Base-by-base conservation (phyloP, 495 filamentous ascomycete species). In the Trichoderma virens region DNA sequence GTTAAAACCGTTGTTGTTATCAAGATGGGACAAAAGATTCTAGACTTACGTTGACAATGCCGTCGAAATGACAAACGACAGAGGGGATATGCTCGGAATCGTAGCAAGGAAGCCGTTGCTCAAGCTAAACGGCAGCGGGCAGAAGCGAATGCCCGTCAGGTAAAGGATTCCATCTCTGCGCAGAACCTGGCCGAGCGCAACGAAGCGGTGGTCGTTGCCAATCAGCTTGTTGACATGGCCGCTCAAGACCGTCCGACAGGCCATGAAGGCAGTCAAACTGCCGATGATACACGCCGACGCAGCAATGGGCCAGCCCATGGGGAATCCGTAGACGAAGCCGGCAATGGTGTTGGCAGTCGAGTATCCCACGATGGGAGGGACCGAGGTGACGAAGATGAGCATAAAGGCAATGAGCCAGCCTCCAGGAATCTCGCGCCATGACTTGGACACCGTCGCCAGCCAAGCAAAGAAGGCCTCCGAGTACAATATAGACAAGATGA, bases 51-150 rank as follows among this genome's bases (percentile, higher is more conserved):
- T 79, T 20, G 76, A 80, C 16, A 89, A 74, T 1, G 90, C 87
- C 7, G 94, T 98, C 0, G 95, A 93, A 41, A 89, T 69, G 34
- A 85, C 89, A 72, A 95, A 98, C 67, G 82, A 82, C 72, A 82
- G 74, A 18, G 89, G 87, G 60, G 86, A 80, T 7, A 98, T 90
- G 7, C 91, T 96, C 2, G 90, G 92, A 67, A 98, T 92, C 2
- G 93, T 97, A 23, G 91, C 90, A 31, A 98, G 85, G 27, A 94
- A 96, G 23, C 92, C 94, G 70, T 98, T 98, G 69, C 90, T 92
- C 64, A 97, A 78, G 27, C 90, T 93, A 72, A 96, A 98, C n/a
- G 94, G 94, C 65, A 98, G 74, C 27, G 94, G 94, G 65, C 94
- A 97, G 39, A 98, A 78, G 32, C 94, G 82, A 64, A 98, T 96